Conservation (phyloP, 176 grass and related monocot genomes). For the Thinopyrum elongatum region DNA sequence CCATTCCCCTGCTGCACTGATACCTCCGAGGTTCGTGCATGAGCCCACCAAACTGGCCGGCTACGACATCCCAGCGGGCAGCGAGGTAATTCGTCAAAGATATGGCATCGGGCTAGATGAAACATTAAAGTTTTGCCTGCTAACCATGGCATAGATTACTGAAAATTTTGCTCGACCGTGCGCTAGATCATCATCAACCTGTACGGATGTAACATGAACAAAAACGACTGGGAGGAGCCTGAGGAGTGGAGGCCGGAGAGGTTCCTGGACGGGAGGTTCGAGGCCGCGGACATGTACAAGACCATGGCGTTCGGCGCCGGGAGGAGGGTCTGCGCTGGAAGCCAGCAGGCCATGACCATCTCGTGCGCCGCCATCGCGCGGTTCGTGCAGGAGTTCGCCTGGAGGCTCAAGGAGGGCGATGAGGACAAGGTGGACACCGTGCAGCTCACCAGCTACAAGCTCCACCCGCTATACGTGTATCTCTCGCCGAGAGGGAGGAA, state of each 20-base stretch:
- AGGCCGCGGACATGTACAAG: constrained; percentile 52
- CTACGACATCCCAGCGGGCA: constrained; percentile 52
- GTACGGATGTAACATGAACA: constrained; percentile 89
- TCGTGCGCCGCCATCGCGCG: constrained; percentile 55
- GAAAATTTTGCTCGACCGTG: background rate
- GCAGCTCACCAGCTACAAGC: constrained; percentile 63
- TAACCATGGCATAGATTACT: background rate
- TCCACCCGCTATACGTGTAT: constrained; percentile 51
- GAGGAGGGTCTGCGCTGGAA: constrained; percentile 64
- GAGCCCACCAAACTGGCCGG: constrained; percentile 65
- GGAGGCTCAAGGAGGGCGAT: constrained; percentile 77
- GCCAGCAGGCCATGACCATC: constrained; percentile 54
- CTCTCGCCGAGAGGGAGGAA: constrained; percentile 46
- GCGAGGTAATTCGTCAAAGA: constrained; percentile 28
- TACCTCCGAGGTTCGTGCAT: constrained; percentile 70
- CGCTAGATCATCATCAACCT: constrained; percentile 68
- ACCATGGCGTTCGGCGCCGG: constrained; percentile 88
- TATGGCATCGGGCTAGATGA: background rate
- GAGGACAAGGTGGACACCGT: constrained; percentile 65
- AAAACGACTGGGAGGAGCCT: constrained; percentile 54
- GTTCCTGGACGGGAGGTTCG: constrained; percentile 52
- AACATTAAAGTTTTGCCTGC: background rate
- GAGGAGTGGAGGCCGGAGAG: constrained; percentile 82
- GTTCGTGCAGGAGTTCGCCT: constrained; percentile 71
- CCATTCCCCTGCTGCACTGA: constrained; percentile 53